A percentile compares a stretch with the other conserved stretches of the same genome.
Evolutionary conservation across 805 yeast genomes (phyloP).

Genomic region (Candida nonsorbophila): DNA sequence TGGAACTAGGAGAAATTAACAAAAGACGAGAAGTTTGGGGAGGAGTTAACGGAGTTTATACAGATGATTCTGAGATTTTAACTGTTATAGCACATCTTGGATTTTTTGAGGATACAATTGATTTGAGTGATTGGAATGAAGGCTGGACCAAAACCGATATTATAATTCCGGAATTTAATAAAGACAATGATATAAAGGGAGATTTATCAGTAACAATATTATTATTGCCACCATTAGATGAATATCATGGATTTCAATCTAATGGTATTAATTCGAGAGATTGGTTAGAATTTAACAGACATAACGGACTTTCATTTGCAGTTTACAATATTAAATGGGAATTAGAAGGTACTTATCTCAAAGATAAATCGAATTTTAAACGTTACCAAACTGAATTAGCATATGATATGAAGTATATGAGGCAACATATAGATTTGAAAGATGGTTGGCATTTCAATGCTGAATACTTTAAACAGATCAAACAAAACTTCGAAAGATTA

Average conservation of each 20-base stretch:
- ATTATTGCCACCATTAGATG: constrained; percentile 63
- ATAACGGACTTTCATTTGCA: constrained; percentile 75
- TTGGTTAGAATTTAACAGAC: constrained; percentile 54
- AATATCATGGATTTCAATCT: constrained; percentile 60
- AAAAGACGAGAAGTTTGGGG: constrained; percentile 70
- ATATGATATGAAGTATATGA: constrained; percentile 15
- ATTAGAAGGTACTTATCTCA: constrained; percentile 18
- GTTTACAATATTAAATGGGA: constrained; percentile 54
- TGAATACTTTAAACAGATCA: constrained; percentile 20
- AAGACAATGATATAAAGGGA: constrained; percentile 22
- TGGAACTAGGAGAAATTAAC: constrained; percentile 31
- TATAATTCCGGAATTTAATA: constrained; percentile 15
- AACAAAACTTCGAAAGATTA: constrained; percentile 14
- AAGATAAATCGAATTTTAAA: constrained; percentile 24
- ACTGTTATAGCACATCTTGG: constrained; percentile 75
- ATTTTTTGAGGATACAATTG: constrained; percentile 36
- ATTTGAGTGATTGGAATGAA: constrained; percentile 27
- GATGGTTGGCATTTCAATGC: constrained; percentile 29
- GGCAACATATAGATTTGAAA: constrained; percentile 14
- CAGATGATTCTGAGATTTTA: constrained; percentile 88
- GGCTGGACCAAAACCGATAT: constrained; percentile 22
- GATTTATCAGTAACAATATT: constrained; percentile 56
- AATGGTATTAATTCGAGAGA: constrained; percentile 69
- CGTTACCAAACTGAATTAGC: constrained; percentile 19
- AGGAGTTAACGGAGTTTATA: constrained; percentile 67